Evolutionary conservation across 1,284 basidiomycete genomes (phyloP).

Genomic region (Chiua sp.): DNA sequence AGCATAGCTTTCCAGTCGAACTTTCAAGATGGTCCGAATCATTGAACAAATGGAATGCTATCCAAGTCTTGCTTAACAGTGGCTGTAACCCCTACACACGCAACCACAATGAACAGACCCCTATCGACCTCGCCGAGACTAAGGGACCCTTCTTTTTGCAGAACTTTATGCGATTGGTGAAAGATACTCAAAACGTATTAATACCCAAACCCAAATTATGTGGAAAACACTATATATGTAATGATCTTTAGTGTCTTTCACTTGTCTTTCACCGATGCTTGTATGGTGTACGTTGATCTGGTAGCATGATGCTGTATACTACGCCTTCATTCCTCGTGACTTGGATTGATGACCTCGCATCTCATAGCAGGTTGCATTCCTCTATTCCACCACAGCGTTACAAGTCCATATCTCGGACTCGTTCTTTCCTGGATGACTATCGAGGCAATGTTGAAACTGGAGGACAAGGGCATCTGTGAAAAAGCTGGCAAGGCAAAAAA

Average conservation of each 20-base stretch:
- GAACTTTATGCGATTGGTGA: not conserved
- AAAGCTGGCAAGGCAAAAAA: not conserved
- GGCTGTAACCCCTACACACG: not conserved
- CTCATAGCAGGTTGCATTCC: not conserved
- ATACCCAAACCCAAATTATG: too few relatives aligned
- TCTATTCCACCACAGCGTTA: not conserved
- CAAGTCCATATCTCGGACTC: slow-evolving; percentile 12
- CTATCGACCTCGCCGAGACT: not conserved
- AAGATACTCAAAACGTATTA: not conserved
- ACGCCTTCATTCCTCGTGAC: too few relatives aligned
- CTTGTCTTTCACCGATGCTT: too few relatives aligned
- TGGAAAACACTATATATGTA: too few relatives aligned
- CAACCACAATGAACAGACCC: not conserved
- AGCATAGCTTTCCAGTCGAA: not conserved
- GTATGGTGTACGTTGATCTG: too few relatives aligned
- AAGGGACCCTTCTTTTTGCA: not conserved
- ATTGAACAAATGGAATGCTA: not conserved
- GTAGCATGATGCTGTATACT: too few relatives aligned
- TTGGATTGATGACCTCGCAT: too few relatives aligned
- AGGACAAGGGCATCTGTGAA: not conserved
- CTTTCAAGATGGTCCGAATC: too few relatives aligned
- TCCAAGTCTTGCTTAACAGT: not conserved
- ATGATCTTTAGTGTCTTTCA: too few relatives aligned
- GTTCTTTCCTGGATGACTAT: not conserved
- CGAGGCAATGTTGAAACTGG: slow-evolving; percentile 18